These are phyloP conservation scores for Rhizopus delemar DNA, from an alignment of 371 early-diverging fungal species.

Conservation along the genomic window DNA sequence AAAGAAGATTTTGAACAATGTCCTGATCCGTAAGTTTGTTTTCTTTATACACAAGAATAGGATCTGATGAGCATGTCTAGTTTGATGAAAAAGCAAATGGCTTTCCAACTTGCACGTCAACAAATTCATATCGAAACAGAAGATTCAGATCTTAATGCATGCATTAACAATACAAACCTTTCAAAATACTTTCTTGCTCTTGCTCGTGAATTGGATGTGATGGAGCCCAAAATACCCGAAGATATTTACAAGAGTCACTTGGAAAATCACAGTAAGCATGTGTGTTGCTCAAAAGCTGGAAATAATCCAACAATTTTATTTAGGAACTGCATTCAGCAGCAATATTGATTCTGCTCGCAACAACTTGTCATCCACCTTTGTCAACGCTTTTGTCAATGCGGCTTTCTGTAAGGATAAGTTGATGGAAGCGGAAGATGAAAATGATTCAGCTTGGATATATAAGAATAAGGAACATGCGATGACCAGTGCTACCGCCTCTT, in stretches of 20 bases:
- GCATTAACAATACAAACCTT: constrained; percentile 85
- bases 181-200: constrained; percentile 85
- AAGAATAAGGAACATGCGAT: constrained; percentile 97
- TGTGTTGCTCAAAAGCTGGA: background rate
- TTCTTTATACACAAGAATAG: background rate
- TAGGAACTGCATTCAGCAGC: constrained; percentile 60
- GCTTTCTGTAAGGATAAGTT: constrained; percentile 95
- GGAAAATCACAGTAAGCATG: constrained; percentile 76
- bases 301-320: background rate
- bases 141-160: constrained; percentile 80
- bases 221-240: constrained; percentile 94
- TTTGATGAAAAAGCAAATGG: constrained; percentile 88
- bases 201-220: constrained; percentile 90
- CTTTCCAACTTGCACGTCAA: constrained; percentile 91
- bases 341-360: constrained; percentile 92
- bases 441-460: constrained; percentile 83
- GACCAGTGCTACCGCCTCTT: constrained; percentile 93
- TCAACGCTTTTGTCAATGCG: constrained; percentile 97
- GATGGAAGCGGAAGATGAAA: constrained; percentile 71
- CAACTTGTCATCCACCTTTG: constrained; percentile 95
- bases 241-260: constrained; percentile 97
- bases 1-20: constrained; percentile 88
- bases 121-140: constrained; percentile 80
- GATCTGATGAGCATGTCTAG: constrained; percentile 33
- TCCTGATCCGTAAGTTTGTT: constrained; percentile 70